These are phyloP conservation scores for Guadua angustifolia DNA, from an alignment of 176 grass and related monocot species.

Conservation along the genomic window DNA sequence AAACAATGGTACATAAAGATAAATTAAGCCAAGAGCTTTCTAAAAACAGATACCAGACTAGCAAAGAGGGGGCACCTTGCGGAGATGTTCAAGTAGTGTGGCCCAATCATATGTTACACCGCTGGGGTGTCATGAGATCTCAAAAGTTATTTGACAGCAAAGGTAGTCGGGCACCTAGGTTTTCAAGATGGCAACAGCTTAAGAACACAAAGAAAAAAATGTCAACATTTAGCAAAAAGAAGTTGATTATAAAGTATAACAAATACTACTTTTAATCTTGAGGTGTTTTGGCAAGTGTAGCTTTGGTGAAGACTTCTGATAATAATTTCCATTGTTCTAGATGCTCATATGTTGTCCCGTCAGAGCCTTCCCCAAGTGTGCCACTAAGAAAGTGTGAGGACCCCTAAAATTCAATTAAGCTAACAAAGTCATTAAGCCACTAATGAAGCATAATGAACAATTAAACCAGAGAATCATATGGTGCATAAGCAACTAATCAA, in stretches of 20 bases:
- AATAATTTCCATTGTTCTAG: constrained; percentile 65
- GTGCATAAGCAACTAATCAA: too few relatives aligned
- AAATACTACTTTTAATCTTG: constrained; percentile 56
- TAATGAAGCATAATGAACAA: too few relatives aligned
- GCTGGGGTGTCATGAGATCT: constrained; percentile 93
- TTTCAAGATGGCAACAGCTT: constrained; percentile 35
- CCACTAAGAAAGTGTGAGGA: constrained; percentile 71
- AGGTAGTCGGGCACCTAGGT: constrained; percentile 80
- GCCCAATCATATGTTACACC: constrained; percentile 85
- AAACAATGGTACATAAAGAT: background rate
- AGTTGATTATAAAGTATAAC: background rate
- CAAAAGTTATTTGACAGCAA: constrained; percentile 85
- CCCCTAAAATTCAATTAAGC: too few relatives aligned
- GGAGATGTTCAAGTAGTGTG: constrained; percentile 75
- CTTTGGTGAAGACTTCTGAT: constrained; percentile 69
- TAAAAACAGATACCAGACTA: background rate
- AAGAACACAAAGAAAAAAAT: background rate
- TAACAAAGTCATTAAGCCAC: too few relatives aligned
- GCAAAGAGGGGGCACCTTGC: too few relatives aligned
- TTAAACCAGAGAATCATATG: too few relatives aligned
- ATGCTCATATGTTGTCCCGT: constrained; percentile 43
- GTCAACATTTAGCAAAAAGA: background rate
- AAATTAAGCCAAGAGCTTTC: background rate
- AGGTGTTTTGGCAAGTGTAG: constrained; percentile 47
- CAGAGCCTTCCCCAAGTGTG: constrained; percentile 38